Conservation (phyloP, 31 red algal genomes). For the Odonthalia washingtoniensis region DNA sequence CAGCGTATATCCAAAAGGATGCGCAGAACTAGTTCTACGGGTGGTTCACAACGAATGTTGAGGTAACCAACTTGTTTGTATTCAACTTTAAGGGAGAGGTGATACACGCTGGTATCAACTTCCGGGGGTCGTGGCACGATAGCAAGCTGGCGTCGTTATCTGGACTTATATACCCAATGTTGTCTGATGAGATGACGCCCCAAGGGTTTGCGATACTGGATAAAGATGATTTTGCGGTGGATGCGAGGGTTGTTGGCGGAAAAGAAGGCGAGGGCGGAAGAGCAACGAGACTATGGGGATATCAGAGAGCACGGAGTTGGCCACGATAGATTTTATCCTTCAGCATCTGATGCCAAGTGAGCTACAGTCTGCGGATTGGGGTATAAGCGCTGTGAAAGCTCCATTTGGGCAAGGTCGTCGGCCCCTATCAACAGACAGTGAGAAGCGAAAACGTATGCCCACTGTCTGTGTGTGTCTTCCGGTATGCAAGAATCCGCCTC, state of each 20-base stretch:
- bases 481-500: not conserved
- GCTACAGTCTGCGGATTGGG: not conserved
- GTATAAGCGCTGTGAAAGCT: not conserved
- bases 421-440: not conserved
- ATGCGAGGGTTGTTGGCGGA: not conserved
- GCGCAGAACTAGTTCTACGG: slow-evolving; percentile 42
- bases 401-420: not conserved
- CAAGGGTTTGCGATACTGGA: not conserved
- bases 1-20: slow-evolving; percentile 3
- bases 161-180: not conserved
- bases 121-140: not conserved
- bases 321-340: not conserved
- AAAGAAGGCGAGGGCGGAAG: not conserved
- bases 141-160: not conserved
- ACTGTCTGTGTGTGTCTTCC: not conserved
- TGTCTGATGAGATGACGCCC: not conserved
- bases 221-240: not conserved
- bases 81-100: slow-evolving; percentile 42
- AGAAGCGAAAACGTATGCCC: not conserved
- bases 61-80: slow-evolving; percentile 50
- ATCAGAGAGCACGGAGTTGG: not conserved
- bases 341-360: not conserved
- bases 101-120: slow-evolving; percentile 32
- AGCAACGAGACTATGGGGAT: not conserved
- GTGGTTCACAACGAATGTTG: slow-evolving; percentile 34